Conservation (phyloP, 306 rosid species). For the Rosa multiflora region DNA sequence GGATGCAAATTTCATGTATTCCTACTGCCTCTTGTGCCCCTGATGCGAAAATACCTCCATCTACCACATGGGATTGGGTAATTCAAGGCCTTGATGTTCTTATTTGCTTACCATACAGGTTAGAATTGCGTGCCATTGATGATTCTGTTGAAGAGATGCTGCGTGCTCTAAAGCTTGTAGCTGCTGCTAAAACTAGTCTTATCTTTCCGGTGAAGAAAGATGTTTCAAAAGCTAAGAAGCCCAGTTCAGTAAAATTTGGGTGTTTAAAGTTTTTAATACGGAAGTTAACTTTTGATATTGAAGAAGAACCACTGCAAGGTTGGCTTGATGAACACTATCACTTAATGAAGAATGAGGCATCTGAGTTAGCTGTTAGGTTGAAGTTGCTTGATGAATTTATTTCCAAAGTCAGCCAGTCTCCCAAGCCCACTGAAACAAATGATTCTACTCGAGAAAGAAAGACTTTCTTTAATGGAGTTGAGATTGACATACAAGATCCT, state of each 20-base stretch:
- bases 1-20: slow-evolving; percentile 95
- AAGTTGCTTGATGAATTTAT: slow-evolving; percentile 72
- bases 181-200: slow-evolving; percentile 74
- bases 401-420: slow-evolving; percentile 50
- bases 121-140: slow-evolving; percentile 96
- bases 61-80: slow-evolving; percentile 90
- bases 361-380: slow-evolving; percentile 83
- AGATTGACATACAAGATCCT: slow-evolving; percentile 68
- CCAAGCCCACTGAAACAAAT: slow-evolving; percentile 52
- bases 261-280: slow-evolving; percentile 81
- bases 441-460: slow-evolving; percentile 63
- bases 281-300: slow-evolving; percentile 83
- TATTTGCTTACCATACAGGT: slow-evolving; percentile 85
- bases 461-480: slow-evolving; percentile 52
- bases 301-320: slow-evolving; percentile 97
- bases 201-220: slow-evolving; percentile 82
- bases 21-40: slow-evolving; percentile 67
- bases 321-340: slow-evolving; percentile 98
- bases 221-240: slow-evolving; percentile 61
- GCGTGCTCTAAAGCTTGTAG: slow-evolving; percentile 79
- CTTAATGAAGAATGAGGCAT: slow-evolving; percentile 88
- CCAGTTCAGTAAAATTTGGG: slow-evolving; percentile 71
- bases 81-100: slow-evolving; percentile 93
- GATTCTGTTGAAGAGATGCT: slow-evolving; percentile 93
- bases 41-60: slow-evolving; percentile 46